phyloP scores from a whole-genome alignment of 257 asterid genomes.

The Przewalskia tangutica region DNA sequence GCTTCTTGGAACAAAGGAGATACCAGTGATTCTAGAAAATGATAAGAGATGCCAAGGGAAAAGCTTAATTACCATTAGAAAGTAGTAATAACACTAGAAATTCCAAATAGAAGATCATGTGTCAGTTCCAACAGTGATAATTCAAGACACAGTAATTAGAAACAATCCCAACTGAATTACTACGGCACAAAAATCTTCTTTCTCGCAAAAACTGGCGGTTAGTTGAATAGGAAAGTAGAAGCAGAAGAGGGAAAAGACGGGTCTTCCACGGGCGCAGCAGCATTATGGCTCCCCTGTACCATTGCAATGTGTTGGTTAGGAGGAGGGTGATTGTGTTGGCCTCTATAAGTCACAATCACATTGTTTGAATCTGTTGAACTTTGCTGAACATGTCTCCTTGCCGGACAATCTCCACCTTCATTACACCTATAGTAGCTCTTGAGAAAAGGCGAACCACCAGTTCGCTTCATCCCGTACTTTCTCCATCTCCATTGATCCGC shows the following conservation, averaged over 20 bases:
- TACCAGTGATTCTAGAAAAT: not conserved
- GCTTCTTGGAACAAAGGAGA: not conserved
- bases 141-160: not conserved
- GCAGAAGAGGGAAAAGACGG: conserved; percentile 1
- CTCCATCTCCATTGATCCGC: conserved; percentile 7
- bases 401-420: conserved; percentile 2
- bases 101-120: not conserved
- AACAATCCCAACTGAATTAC: not conserved
- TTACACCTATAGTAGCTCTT: conserved; percentile 9
- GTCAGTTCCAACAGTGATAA: not conserved
- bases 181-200: not conserved
- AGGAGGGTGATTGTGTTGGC: conserved; percentile 3
- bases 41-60: not conserved
- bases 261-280: not conserved
- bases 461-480: conserved; percentile 9
- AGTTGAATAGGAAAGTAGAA: not conserved
- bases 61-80: not conserved
- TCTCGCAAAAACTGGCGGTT: not conserved
- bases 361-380: conserved; percentile 2
- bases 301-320: not conserved
- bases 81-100: not conserved
- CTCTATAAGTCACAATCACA: conserved; percentile 2
- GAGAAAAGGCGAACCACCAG: not conserved
- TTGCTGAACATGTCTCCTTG: conserved; percentile 8
- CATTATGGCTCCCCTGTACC: not conserved